Evolutionary conservation across 208 protist genomes (phyloP).

Genomic region (Trypanosoma congolense): DNA sequence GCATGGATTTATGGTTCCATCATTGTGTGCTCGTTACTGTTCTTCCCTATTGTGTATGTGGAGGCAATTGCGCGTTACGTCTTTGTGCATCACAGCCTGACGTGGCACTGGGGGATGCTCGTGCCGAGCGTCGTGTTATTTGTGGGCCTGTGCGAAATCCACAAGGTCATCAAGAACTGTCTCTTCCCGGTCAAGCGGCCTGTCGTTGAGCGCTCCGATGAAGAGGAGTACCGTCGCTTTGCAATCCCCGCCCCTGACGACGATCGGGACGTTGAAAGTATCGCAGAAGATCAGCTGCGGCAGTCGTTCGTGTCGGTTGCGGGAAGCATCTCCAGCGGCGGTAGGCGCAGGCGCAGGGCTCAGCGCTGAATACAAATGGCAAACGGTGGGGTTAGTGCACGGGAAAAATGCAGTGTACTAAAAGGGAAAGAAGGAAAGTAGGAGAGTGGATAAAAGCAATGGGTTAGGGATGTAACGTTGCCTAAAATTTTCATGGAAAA

Average conservation of each 20-base stretch:
- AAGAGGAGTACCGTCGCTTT: constrained; percentile 67
- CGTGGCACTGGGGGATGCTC: constrained; percentile 83
- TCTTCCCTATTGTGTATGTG: constrained; percentile 79
- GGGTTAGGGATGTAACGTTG: too few relatives aligned
- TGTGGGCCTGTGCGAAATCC: constrained; percentile 50
- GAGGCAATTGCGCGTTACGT: constrained; percentile 52
- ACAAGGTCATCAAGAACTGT: constrained; percentile 86
- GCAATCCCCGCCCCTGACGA: constrained; percentile 49
- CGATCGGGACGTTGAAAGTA: constrained; percentile 46
- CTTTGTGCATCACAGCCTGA: constrained; percentile 80
- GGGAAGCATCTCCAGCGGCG: constrained; percentile 48
- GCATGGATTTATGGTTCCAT: constrained; percentile 69
- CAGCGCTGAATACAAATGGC: too few relatives aligned
- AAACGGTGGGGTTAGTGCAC: background rate
- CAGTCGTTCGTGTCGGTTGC: constrained; percentile 78
- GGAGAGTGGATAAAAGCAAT: too few relatives aligned
- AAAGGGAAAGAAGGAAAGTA: too few relatives aligned
- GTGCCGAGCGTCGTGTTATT: constrained; percentile 50
- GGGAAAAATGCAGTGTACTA: constrained; percentile 38
- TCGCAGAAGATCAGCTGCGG: constrained; percentile 79
- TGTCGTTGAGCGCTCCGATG: constrained; percentile 25
- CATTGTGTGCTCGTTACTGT: constrained; percentile 43
- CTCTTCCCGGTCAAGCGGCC: constrained; percentile 58
- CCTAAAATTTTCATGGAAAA: too few relatives aligned
- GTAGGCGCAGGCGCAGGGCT: constrained; percentile 26